Evolutionary conservation across 257 asterid species (phyloP).

Genomic region (Salvia rosmarinus): DNA sequence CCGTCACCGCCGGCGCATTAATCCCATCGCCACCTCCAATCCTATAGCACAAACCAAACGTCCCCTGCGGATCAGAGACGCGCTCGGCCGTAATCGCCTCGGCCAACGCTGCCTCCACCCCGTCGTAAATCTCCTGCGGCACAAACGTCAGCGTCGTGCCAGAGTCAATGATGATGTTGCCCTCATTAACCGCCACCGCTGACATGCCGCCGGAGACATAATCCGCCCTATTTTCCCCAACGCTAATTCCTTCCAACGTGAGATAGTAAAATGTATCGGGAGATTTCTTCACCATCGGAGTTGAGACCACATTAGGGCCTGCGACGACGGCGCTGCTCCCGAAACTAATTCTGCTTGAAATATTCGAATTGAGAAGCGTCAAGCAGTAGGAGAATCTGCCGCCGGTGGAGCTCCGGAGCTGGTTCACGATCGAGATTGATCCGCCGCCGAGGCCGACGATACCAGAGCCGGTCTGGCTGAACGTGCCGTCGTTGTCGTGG

Average conservation of each 20-base stretch:
- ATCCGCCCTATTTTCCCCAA: conserved; percentile 26
- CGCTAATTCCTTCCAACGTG: conserved; percentile 48
- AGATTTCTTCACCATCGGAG: conserved; percentile 43
- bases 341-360: conserved; percentile 53
- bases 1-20: conserved; percentile 33
- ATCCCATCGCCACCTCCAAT: background rate
- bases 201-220: background rate
- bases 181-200: background rate
- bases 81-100: conserved; percentile 24
- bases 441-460: conserved; percentile 69
- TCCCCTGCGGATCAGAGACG: conserved; percentile 17
- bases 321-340: conserved; percentile 44
- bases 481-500: conserved; percentile 44
- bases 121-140: conserved; percentile 34
- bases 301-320: conserved; percentile 41
- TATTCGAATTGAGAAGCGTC: conserved; percentile 13
- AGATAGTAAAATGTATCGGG: conserved; percentile 50
- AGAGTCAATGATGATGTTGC: conserved; percentile 65
- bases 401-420: conserved; percentile 30
- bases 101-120: conserved; percentile 29
- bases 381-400: conserved; percentile 67
- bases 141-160: conserved; percentile 58
- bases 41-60: conserved; percentile 44
- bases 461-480: conserved; percentile 45
- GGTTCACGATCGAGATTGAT: conserved; percentile 49